Evolutionary conservation across 805 yeast genomes (phyloP), one percentile per base, ranked within the genome.

Genomic region (Metschnikowia peoriensis): DNA sequence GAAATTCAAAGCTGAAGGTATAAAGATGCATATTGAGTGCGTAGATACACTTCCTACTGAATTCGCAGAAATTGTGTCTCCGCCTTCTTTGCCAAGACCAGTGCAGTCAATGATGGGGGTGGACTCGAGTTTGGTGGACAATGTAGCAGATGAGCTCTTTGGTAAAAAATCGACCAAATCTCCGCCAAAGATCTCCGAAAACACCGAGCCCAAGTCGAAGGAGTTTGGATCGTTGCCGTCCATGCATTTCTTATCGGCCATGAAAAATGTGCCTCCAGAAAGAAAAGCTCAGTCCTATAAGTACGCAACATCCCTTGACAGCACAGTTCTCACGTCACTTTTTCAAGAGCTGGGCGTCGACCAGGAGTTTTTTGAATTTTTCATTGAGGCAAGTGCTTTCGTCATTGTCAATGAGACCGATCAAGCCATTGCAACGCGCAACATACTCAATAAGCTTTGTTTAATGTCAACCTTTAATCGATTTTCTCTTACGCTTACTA

Each of bases 261-360:
- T 79, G 41, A 62, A 58, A 32, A 46, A 53, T 14, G 57, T 70
- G 28, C 69, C 77, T 1, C 56, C 51, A 8, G 55, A 58, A 2
- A 61, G 64, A 50, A 70, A 60, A 49, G 51, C 42, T 1, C 55
- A 56, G 3, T 75, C 78, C 2, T 78, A 75, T 50, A 44, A 56
- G 11, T 77, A 73, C 52, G 67, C 79, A 1, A 52, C 80, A 6
- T 47, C 52, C 2, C 38, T 79, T 1, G 54, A 66, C 1, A 44
- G 68, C 0, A 43, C 52, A 0, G 61, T 63, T 1, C 69, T 72
- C 39, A 15, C 54, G 1, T 58, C 60, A 10, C 53, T 77, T 1
- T 83, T 79, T 50, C 58, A 62, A 7, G 49, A 60, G 4, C 71
- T 77, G 9, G 85, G 84, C 1, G 62, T 84, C 1, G 88, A 83